Evolutionary conservation across 106 monocot genomes (phyloP).

Genomic region (Iris macrosiphon): DNA sequence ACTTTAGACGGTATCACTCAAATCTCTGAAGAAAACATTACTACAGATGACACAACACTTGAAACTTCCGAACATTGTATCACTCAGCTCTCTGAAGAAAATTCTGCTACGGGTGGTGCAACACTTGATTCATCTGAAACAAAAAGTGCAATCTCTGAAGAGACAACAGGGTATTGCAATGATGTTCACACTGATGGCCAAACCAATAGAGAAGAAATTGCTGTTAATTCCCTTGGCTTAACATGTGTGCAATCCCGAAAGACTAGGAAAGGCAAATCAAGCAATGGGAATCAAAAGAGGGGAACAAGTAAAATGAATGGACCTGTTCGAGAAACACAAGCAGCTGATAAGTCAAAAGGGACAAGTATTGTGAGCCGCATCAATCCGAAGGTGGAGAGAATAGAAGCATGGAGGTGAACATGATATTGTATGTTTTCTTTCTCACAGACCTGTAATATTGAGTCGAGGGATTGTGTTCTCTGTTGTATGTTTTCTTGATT

Average conservation of each 20-base stretch:
- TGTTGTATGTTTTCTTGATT: neutral
- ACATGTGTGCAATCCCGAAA: conserved; percentile 7
- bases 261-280: conserved; percentile 18
- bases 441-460: neutral
- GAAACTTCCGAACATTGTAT: conserved; percentile 1
- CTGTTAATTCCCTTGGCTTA: conserved; percentile 1
- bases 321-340: neutral
- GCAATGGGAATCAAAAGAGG: conserved; percentile 24
- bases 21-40: conserved; percentile 11
- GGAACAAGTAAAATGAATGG: conserved; percentile 28
- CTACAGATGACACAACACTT: conserved; percentile 6
- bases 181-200: conserved; percentile 7
- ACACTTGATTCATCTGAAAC: neutral
- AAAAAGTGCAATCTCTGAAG: conserved; percentile 1
- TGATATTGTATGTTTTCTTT: neutral
- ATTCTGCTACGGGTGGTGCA: conserved; percentile 7
- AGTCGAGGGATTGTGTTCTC: neutral
- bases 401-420: conserved; percentile 85
- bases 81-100: conserved; percentile 13
- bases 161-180: neutral
- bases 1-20: conserved; percentile 15
- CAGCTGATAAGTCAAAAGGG: conserved; percentile 48
- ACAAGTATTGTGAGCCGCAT: conserved; percentile 62
- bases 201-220: conserved; percentile 10
- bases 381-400: conserved; percentile 58